Percentiles rank a stretch among this genome's conserved stretches.
phyloP scores from a whole-genome alignment of 306 rosid species.

The Cicer pinnatifidum region DNA sequence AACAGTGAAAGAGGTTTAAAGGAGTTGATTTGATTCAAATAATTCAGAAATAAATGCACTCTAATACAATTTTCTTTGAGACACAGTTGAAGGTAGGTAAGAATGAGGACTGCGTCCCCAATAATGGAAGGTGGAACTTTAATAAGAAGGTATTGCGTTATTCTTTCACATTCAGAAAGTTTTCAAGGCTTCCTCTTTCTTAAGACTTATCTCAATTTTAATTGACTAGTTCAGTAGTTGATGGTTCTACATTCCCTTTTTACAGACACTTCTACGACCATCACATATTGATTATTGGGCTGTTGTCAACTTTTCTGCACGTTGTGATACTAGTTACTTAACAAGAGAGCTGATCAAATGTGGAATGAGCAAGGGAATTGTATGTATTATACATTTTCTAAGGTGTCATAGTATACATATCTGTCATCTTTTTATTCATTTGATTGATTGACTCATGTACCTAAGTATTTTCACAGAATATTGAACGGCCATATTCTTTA shows the following conservation, averaged over 20 bases:
- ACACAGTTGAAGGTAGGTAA: slow-evolving; percentile 84
- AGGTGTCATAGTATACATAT: slow-evolving; percentile 20
- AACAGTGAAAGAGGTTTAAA: slow-evolving; percentile 25
- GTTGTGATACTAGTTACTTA: slow-evolving; percentile 79
- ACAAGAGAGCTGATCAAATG: slow-evolving; percentile 93
- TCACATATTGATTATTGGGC: slow-evolving; percentile 65
- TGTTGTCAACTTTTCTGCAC: slow-evolving; percentile 90
- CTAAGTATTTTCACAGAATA: slow-evolving; percentile 57
- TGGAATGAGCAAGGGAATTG: slow-evolving; percentile 91
- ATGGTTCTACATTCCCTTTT: slow-evolving; percentile 37
- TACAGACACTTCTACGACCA: slow-evolving; percentile 71
- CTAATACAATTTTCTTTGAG: slow-evolving; percentile 43
- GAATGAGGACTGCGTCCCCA: slow-evolving; percentile 70
- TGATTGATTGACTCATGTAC: slow-evolving; percentile 39
- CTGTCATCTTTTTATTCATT: slow-evolving; percentile 40
- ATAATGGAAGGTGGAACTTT: slow-evolving; percentile 88
- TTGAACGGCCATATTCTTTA: slow-evolving; percentile 77
- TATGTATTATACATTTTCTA: slow-evolving; percentile 48
- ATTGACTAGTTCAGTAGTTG: slow-evolving; percentile 30
- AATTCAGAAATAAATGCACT: slow-evolving; percentile 34
- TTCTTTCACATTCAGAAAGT: slow-evolving; percentile 30
- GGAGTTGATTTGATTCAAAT: slow-evolving; percentile 31
- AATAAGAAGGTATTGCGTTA: slow-evolving; percentile 69
- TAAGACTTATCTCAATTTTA: slow-evolving; percentile 30
- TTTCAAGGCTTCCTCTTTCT: slow-evolving; percentile 15